These are phyloP conservation scores for Mallotus nudiflorus DNA, from an alignment of 345 rosid species.

Conservation along the genomic window DNA sequence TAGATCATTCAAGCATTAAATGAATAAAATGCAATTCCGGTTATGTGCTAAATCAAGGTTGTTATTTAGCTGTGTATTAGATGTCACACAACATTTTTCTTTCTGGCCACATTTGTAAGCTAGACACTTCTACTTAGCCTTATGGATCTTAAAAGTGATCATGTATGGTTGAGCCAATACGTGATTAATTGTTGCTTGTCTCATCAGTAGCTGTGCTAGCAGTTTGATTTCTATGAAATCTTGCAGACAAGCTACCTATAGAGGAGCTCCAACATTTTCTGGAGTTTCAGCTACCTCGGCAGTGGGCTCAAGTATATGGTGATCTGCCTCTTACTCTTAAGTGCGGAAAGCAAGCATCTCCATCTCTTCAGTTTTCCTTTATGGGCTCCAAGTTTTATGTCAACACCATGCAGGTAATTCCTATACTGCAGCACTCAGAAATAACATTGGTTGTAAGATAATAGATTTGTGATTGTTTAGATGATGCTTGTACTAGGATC, in stretches of 20 bases:
- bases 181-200: not conserved
- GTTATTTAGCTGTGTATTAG: not conserved
- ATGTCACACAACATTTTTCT: not conserved
- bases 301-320: constrained; percentile 92
- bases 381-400: constrained; percentile 94
- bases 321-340: constrained; percentile 85
- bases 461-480: not conserved
- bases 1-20: not conserved
- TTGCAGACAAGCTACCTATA: constrained; percentile 85
- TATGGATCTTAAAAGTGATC: not conserved
- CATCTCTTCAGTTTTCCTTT: constrained; percentile 75
- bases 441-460: constrained; percentile 3
- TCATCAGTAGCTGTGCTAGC: not conserved
- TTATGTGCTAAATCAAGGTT: not conserved
- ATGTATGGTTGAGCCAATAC: too few species aligned
- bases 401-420: constrained; percentile 61
- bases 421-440: constrained; percentile 10
- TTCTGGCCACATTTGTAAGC: not conserved
- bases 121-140: constrained; percentile 1
- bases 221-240: constrained; percentile 13
- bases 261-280: constrained; percentile 91
- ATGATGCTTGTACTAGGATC: not conserved
- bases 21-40: not conserved
- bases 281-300: constrained; percentile 93
- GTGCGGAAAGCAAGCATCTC: constrained; percentile 62